phyloP scores from a whole-genome alignment of 768 basidiomycete genomes.

The Pleurotus ostreatus region DNA sequence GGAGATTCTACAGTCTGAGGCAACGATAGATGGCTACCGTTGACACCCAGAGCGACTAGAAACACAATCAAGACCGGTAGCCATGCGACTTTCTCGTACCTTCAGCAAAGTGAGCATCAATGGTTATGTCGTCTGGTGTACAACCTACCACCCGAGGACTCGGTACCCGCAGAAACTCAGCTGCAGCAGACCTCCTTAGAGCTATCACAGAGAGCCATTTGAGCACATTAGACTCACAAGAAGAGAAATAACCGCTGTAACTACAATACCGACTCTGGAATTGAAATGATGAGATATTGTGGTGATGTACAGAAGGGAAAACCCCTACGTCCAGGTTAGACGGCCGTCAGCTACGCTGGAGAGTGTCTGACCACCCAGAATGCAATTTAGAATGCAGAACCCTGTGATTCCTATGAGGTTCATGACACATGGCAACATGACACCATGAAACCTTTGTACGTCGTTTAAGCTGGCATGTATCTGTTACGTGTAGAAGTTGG shows the following conservation, averaged over 20 bases:
- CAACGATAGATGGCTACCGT: conserved; percentile 44
- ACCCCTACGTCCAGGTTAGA: conserved; percentile 27
- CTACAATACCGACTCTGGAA: conserved; percentile 48
- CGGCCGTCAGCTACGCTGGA: conserved; percentile 23
- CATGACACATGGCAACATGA: conserved; percentile 39
- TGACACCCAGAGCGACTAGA: conserved; percentile 46
- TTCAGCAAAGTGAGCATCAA: conserved; percentile 13
- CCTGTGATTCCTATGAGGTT: conserved; percentile 54
- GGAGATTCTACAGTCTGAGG: conserved; percentile 32
- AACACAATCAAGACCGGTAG: conserved; percentile 53
- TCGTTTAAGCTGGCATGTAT: neutral
- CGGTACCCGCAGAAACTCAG: conserved; percentile 56
- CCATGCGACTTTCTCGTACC: conserved; percentile 57
- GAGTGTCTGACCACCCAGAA: conserved; percentile 48
- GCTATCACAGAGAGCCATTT: neutral
- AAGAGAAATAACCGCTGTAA: conserved; percentile 50
- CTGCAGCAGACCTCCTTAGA: conserved; percentile 19
- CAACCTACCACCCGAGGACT: conserved; percentile 43
- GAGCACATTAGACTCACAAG: conserved; percentile 26
- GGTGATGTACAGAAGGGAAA: neutral
- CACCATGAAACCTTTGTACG: conserved; percentile 49
- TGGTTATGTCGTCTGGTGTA: too few species aligned
- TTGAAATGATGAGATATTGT: neutral
- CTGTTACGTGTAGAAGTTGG: neutral
- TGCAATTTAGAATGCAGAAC: conserved; percentile 58